Base-by-base conservation (phyloP, 176 grass and related monocot genomes). In the Oryza punctata region DNA sequence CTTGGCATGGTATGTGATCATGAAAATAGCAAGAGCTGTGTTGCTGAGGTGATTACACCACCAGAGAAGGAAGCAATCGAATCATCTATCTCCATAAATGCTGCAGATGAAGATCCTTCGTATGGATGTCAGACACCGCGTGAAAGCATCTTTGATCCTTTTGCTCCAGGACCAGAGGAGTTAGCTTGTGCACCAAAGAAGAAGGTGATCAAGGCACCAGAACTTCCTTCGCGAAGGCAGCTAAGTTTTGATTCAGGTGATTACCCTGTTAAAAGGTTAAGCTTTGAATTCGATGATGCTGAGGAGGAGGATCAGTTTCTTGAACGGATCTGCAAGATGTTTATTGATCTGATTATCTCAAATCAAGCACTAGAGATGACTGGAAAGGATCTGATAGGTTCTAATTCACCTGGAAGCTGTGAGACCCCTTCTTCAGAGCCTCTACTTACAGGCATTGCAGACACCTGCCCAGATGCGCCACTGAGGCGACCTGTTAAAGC, bases 111-210 rank as follows among this genome's bases (percentile, higher is more conserved):
- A 65, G 32, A 6, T 57, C 43, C 75, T 70, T 35, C 69, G 12
- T 28, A 33, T 15, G 63, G 32, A 2, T 86, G 87, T 76, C 71
- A 88, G 63, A 94, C 92, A 23, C 93, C 93, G 12, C 76, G 75
- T 24, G 75, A 80, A 84, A 90, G 76, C 82, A 90, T 92, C 66
- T 94, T 92, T 86, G 85, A 94, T 86, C 93, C 93, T 25, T 94
- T 94, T 84, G 90, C 93, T 59, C 81, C 90, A 40, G 90, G 75
- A 32, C 70, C 75, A 71, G 85, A 86, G 24, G 87, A 90, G 60
- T 60, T 10, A 1, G 70, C 30, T 43, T 82, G 85, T 73, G 93
- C 93, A 32, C 93, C 93, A 4, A 90, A 78, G 59, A 94, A 94
- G 89, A 91, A 90, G 44, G 43, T 72, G 18, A 38, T 67, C 6